phyloP scores from a whole-genome alignment of 2,329 filamentous ascomycete species.

The Didymella segeticola region DNA sequence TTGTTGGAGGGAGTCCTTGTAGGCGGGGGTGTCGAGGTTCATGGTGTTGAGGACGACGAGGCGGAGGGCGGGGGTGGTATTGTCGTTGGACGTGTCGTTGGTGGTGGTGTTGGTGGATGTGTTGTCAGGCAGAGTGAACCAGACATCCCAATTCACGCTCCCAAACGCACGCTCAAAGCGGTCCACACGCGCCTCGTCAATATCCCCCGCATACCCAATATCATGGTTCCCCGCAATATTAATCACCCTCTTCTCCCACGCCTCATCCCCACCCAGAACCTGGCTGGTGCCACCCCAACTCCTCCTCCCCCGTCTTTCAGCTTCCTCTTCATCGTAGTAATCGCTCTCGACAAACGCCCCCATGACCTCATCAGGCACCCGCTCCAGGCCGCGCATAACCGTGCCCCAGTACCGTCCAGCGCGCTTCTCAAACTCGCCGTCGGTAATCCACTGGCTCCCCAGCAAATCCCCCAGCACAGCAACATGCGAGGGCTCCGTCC shows the following conservation, averaged over 20 bases:
- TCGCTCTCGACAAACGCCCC: conserved; percentile 34
- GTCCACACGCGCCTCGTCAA: conserved; percentile 74
- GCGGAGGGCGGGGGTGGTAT: conserved; percentile 69
- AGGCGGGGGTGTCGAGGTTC: conserved; percentile 87
- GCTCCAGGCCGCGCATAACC: conserved; percentile 73
- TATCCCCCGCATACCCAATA: conserved; percentile 92
- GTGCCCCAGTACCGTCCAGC: conserved; percentile 79
- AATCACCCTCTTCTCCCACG: conserved; percentile 80
- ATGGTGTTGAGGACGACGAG: conserved; percentile 89
- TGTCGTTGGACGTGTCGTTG: neutral
- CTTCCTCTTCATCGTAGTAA: conserved; percentile 18
- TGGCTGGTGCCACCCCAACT: conserved; percentile 43
- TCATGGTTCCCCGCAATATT: conserved; percentile 96
- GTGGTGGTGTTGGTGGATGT: neutral
- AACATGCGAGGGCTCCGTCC: conserved; percentile 83
- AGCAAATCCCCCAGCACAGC: conserved; percentile 89
- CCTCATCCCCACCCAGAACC: conserved; percentile 53
- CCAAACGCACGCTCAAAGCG: conserved; percentile 88
- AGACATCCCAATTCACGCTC: conserved; percentile 86
- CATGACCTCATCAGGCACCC: conserved; percentile 58
- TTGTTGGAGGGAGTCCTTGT: conserved; percentile 70
- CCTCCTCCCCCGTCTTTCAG: conserved; percentile 16
- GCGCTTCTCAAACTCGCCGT: conserved; percentile 80
- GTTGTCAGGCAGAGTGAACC: conserved; percentile 58
- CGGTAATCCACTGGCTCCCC: conserved; percentile 92